phyloP scores from a whole-genome alignment of 2,329 filamentous ascomycete genomes.

The Fonsecaea monophora region DNA sequence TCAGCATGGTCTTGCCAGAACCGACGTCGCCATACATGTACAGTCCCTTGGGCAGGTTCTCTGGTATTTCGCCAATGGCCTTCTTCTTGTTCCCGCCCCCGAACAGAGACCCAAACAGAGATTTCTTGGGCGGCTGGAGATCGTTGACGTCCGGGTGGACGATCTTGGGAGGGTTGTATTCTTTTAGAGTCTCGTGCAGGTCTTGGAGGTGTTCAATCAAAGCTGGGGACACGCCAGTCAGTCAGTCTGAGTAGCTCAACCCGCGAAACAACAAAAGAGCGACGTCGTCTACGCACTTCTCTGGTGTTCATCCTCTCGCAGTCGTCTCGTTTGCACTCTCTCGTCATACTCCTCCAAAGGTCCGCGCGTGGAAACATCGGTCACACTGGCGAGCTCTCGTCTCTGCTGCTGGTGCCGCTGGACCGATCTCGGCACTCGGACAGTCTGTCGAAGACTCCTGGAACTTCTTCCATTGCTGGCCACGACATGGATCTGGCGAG shows the following conservation, averaged over 20 bases:
- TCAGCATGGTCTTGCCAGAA: conserved; percentile 98
- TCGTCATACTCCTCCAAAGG: conserved; percentile 88
- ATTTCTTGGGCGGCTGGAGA: conserved; percentile 61
- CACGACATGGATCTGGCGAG: conserved; percentile 15
- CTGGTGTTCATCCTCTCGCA: conserved; percentile 91
- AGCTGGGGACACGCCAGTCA: conserved; percentile 55
- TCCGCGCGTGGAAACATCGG: conserved; percentile 52
- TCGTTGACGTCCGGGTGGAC: conserved; percentile 78
- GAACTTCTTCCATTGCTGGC: background rate
- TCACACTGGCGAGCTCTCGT: conserved; percentile 34
- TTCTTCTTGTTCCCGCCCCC: conserved; percentile 58
- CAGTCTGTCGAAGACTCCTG: background rate
- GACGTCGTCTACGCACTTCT: conserved; percentile 63
- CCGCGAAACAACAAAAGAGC: background rate
- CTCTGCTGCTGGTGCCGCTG: conserved; percentile 9
- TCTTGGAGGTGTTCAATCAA: conserved; percentile 90
- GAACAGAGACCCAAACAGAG: conserved; percentile 60
- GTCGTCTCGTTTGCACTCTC: conserved; percentile 73
- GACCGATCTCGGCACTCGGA: background rate
- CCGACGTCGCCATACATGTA: conserved; percentile 98
- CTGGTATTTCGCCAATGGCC: conserved; percentile 62
- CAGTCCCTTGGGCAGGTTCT: conserved; percentile 81
- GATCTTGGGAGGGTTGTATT: conserved; percentile 76
- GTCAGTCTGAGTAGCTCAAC: background rate
- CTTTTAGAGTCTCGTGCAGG: conserved; percentile 79